Evolutionary conservation across 2,329 filamentous ascomycete species (phyloP).

Genomic region (Alternaria arborescens): DNA sequence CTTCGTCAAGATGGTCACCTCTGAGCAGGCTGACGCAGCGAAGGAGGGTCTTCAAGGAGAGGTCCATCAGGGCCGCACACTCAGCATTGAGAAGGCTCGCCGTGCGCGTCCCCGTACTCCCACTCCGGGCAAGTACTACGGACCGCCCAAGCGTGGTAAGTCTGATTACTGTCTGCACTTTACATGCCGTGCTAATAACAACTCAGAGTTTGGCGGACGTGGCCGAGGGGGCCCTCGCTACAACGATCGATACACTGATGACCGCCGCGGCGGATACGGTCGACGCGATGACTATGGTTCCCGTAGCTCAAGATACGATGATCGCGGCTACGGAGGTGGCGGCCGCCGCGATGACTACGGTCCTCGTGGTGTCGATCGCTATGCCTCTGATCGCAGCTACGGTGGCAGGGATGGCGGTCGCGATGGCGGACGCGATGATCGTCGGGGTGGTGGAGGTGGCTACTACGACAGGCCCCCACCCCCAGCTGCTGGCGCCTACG

Average conservation of each 20-base stretch:
- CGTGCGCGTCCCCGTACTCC: conserved; percentile 93
- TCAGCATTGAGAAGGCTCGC: conserved; percentile 99
- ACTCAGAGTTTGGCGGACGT: conserved; percentile 54
- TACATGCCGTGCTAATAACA: conserved; percentile 20
- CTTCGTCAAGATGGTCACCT: conserved; percentile 98
- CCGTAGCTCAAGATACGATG: conserved; percentile 50
- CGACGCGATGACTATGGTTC: conserved; percentile 59
- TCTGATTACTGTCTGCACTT: conserved; percentile 3
- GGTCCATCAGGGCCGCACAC: conserved; percentile 89
- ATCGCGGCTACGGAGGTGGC: conserved; percentile 61
- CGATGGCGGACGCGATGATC: conserved; percentile 50
- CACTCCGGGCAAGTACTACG: conserved; percentile 98
- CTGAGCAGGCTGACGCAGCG: conserved; percentile 94
- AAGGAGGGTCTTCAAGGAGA: conserved; percentile 97
- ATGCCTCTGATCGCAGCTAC: conserved; percentile 68
- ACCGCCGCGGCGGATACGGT: conserved; percentile 57
- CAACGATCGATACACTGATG: conserved; percentile 57
- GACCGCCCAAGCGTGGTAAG: conserved; percentile 95
- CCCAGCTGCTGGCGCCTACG: conserved; percentile 45
- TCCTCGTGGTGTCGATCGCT: conserved; percentile 58
- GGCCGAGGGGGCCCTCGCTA: conserved; percentile 60
- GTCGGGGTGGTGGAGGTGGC: conserved; percentile 66
- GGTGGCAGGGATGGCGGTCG: conserved; percentile 62
- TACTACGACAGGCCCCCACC: conserved; percentile 64
- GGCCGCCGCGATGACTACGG: conserved; percentile 59